phyloP scores from a whole-genome alignment of 257 asterid genomes.

The Rehmannia glutinosa region DNA sequence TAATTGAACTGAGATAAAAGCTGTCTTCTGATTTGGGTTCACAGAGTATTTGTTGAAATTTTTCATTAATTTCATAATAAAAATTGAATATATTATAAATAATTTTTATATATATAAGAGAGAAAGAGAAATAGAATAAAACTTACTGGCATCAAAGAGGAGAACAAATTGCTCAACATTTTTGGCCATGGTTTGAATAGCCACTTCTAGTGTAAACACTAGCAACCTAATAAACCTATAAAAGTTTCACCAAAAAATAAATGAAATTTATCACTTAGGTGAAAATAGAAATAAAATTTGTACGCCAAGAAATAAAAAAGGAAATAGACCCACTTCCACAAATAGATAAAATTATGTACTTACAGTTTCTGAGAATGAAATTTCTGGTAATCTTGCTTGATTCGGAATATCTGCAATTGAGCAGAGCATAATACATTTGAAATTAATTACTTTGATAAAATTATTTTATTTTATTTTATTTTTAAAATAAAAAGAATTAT shows the following conservation, averaged over 20 bases:
- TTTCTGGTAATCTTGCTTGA: constrained; percentile 94
- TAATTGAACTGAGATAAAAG: constrained; percentile 41
- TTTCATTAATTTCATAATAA: background rate
- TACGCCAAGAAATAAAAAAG: background rate
- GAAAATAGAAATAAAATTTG: background rate
- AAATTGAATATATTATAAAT: background rate
- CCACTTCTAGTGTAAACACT: constrained; percentile 95
- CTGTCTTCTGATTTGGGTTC: constrained; percentile 43
- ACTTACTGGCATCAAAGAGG: constrained; percentile 91
- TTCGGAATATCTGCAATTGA: constrained; percentile 60
- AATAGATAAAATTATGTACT: constrained; percentile 24
- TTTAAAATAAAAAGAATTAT: background rate
- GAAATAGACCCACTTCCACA: background rate
- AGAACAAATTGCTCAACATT: constrained; percentile 73
- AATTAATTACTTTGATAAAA: background rate
- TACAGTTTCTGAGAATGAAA: constrained; percentile 77
- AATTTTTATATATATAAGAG: background rate
- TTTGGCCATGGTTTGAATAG: constrained; percentile 74
- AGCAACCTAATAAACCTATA: constrained; percentile 68
- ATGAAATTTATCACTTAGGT: background rate
- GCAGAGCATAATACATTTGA: background rate
- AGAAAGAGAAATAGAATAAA: background rate
- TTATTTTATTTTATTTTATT: background rate
- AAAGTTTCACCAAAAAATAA: background rate
- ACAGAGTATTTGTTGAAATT: constrained; percentile 21